phyloP scores from a whole-genome alignment of 352 stramenopile genomes.

The Globisporangium cystogenes region DNA sequence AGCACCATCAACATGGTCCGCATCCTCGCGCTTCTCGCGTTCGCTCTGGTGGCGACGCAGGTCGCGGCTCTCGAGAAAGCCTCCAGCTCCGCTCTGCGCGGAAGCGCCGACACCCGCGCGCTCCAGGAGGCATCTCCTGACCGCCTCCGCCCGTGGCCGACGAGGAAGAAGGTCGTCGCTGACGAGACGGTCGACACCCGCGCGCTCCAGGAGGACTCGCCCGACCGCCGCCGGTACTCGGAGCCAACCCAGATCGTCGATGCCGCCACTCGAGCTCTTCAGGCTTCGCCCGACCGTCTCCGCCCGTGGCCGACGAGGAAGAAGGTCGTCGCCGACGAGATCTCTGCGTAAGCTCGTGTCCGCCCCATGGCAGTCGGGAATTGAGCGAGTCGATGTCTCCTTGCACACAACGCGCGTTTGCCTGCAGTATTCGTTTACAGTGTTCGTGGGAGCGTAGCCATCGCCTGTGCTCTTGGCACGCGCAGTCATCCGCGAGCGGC shows the following conservation, averaged over 20 bases:
- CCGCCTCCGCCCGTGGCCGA: background rate
- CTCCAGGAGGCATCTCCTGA: background rate
- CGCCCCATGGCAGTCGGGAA: too few relatives aligned
- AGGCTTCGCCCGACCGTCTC: background rate
- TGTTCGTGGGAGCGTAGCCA: background rate
- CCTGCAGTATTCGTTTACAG: background rate
- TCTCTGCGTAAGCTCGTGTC: background rate
- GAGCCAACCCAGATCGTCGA: background rate
- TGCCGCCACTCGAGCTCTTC: background rate
- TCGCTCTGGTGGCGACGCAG: constrained; percentile 1
- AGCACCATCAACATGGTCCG: background rate
- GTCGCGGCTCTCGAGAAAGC: background rate
- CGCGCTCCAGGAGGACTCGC: background rate
- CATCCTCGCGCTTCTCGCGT: constrained; percentile 1
- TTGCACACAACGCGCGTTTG: background rate
- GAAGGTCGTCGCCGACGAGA: background rate
- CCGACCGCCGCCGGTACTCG: background rate
- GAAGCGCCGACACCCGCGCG: background rate
- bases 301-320: background rate
- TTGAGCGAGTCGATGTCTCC: background rate
- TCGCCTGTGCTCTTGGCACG: too few relatives aligned
- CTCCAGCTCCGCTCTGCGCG: background rate
- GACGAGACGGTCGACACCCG: background rate
- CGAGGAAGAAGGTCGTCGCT: background rate
- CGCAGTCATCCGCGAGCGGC: too few relatives aligned